phyloP scores from a whole-genome alignment of 805 yeast species.

The Saccharomycopsis javanensis region DNA sequence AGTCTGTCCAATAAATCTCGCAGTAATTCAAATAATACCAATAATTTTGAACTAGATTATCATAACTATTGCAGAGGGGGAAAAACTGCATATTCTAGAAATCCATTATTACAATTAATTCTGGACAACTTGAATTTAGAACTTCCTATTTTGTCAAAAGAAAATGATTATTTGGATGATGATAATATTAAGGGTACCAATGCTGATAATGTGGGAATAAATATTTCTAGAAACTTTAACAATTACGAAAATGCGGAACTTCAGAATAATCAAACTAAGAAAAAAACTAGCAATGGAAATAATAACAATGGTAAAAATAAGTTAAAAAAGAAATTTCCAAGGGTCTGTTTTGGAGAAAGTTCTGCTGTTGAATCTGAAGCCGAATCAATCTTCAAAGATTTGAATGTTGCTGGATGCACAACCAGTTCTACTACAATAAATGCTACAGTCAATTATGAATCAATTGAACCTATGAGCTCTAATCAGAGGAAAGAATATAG shows the following conservation, averaged over 20 bases:
- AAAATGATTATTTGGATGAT: constrained; percentile 9
- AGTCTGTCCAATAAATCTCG: constrained; percentile 1
- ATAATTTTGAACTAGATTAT: not conserved
- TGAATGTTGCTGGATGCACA: too few relatives aligned
- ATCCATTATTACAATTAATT: constrained; percentile 2
- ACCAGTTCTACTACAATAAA: not conserved
- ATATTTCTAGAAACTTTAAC: constrained; percentile 22
- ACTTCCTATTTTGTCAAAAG: not conserved
- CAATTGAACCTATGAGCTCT: not conserved
- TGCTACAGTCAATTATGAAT: not conserved
- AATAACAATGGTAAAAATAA: constrained; percentile 25
- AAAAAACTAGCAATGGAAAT: constrained; percentile 17
- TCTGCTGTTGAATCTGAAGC: not conserved
- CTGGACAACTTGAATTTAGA: constrained; percentile 11
- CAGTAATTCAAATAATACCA: not conserved
- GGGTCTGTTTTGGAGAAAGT: not conserved
- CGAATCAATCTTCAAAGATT: too few relatives aligned
- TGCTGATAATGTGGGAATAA: constrained; percentile 24
- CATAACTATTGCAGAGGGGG: not conserved
- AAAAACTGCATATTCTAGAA: constrained; percentile 1
- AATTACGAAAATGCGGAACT: constrained; percentile 21
- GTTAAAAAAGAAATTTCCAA: not conserved
- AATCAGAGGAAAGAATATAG: constrained; percentile 5
- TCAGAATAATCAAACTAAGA: not conserved
- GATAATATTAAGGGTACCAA: constrained; percentile 19